phyloP scores from a whole-genome alignment of 2,329 filamentous ascomycete genomes.

The Seiridium cupressi region DNA sequence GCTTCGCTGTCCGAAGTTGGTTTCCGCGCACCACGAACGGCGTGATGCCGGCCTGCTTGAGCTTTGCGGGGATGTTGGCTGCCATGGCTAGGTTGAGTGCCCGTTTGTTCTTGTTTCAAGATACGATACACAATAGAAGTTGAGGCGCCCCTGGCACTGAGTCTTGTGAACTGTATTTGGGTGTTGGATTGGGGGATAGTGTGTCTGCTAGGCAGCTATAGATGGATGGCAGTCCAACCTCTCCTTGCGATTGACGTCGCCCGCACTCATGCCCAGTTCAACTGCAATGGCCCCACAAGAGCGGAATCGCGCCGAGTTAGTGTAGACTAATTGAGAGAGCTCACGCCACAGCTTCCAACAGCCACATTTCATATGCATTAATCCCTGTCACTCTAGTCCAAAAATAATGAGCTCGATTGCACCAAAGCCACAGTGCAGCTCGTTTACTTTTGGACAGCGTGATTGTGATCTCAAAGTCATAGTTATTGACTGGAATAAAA shows the following conservation, averaged over 20 bases:
- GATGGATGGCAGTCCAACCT: no score
- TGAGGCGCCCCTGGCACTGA: no score
- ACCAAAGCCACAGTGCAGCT: no score
- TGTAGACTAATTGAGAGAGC: conserved; percentile 12
- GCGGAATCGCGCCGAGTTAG: background rate
- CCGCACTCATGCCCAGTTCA: background rate
- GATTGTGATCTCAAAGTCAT: no score
- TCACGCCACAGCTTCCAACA: conserved; percentile 21
- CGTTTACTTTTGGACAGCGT: no score
- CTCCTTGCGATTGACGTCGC: background rate
- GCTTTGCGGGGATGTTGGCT: conserved; percentile 63
- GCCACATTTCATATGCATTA: background rate
- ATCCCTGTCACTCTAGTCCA: no score
- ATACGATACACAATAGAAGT: no score
- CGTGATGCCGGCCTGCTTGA: conserved; percentile 79
- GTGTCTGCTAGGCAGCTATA: background rate
- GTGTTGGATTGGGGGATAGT: background rate
- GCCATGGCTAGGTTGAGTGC: conserved; percentile 56
- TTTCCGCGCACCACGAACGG: conserved; percentile 81
- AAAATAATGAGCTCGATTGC: no score
- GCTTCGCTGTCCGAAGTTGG: conserved; percentile 82
- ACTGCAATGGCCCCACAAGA: background rate
- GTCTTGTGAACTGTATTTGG: background rate
- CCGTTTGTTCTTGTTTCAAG: no score
- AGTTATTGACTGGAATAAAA: no score